phyloP scores from a whole-genome alignment of 768 basidiomycete genomes.

The Tulasnella sp. region DNA sequence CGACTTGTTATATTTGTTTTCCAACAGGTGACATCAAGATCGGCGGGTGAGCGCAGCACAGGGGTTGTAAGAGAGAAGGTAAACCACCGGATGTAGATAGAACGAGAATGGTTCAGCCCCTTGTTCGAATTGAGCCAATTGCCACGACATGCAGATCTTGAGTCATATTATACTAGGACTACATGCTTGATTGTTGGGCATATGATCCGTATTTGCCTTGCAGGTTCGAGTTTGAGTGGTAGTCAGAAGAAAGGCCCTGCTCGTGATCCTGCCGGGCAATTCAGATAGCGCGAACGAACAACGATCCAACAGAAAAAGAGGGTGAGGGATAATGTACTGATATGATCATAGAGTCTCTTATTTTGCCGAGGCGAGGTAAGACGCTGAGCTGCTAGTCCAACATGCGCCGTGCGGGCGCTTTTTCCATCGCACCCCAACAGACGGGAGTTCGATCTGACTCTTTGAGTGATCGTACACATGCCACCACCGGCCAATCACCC shows the following conservation, averaged over 20 bases:
- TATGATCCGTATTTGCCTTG: not conserved
- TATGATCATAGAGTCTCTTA: not conserved
- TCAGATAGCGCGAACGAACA: not conserved
- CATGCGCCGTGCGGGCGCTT: not conserved
- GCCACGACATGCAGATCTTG: not conserved
- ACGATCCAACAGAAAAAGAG: not conserved
- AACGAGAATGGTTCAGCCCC: not conserved
- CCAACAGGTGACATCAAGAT: not conserved
- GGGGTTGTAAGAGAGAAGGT: not conserved
- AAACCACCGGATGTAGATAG: not conserved
- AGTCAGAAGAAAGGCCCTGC: not conserved
- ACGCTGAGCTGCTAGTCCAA: not conserved
- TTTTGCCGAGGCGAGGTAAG: not conserved
- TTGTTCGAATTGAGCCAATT: not conserved
- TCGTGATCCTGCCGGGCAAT: not conserved
- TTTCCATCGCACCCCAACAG: not conserved
- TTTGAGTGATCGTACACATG: not conserved
- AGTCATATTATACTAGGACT: not conserved
- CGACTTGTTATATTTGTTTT: not conserved
- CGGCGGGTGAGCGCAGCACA: not conserved
- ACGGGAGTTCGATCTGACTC: constrained; percentile 3
- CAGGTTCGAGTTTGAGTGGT: not conserved
- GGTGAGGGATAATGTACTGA: not conserved
- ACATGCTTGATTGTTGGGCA: not conserved
- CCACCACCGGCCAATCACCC: not conserved